Percentiles rank a stretch among this genome's conserved stretches.
Evolutionary conservation across 768 basidiomycete species (phyloP).

Genomic region (Boletus reticulatus): DNA sequence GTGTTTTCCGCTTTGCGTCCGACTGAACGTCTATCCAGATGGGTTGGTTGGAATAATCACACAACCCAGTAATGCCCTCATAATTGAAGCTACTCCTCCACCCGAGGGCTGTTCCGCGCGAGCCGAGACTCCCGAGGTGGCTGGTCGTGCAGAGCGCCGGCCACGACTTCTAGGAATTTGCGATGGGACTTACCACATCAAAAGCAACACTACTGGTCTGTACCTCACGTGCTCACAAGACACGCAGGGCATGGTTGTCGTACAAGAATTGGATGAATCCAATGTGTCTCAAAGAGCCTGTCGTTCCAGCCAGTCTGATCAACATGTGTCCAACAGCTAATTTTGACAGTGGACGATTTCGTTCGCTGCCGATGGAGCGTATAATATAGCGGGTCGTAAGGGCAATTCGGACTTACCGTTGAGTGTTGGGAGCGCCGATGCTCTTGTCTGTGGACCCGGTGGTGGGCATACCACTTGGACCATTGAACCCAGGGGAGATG

Average conservation of each 20-base stretch:
- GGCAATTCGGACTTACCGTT: not conserved
- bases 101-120: not conserved
- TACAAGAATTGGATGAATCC: not conserved
- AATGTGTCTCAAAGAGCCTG: not conserved
- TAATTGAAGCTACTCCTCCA: too few relatives aligned
- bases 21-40: not conserved
- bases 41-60: not conserved
- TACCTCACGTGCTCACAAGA: not conserved
- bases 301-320: not conserved
- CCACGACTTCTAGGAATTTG: not conserved
- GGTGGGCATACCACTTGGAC: not conserved
- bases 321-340: not conserved
- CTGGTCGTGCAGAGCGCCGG: not conserved
- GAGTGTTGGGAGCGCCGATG: not conserved
- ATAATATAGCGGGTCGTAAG: not conserved
- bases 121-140: too few relatives aligned
- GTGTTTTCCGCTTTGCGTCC: not conserved
- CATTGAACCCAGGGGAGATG: not conserved
- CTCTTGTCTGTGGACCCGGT: not conserved
- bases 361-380: not conserved
- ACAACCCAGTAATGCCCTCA: not conserved
- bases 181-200: slow-evolving; percentile 1
- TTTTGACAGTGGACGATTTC: not conserved
- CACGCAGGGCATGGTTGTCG: not conserved
- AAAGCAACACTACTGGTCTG: not conserved